Percentiles rank a stretch among this genome's conserved stretches.
Conservation (phyloP, 257 asterid genomes). For the Datura wrightii region DNA sequence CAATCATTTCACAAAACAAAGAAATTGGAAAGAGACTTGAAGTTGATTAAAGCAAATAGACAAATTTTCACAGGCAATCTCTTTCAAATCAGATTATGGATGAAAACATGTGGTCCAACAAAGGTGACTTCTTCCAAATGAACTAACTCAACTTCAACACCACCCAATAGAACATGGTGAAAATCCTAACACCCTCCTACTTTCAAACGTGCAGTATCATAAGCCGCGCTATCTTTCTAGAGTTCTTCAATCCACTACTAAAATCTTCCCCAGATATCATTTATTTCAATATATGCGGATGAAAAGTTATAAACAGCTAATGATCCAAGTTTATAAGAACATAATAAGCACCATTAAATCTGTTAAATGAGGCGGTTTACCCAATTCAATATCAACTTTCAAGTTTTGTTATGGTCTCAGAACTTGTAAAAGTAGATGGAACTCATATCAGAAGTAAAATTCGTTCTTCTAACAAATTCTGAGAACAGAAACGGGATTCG, state of each 20-base stretch:
- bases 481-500: constrained; percentile 51
- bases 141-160: too few species aligned
- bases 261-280: background rate
- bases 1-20: too few species aligned
- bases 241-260: background rate
- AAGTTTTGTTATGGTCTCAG: background rate
- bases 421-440: background rate
- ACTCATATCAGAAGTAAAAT: background rate
- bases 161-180: background rate
- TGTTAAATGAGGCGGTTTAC: background rate
- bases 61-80: too few species aligned
- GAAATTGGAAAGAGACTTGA: too few species aligned
- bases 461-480: background rate
- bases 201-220: background rate
- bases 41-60: too few species aligned
- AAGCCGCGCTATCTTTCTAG: background rate
- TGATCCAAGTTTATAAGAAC: background rate
- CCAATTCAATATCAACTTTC: background rate
- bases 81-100: too few species aligned
- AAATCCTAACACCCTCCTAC: background rate
- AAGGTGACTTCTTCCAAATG: too few species aligned
- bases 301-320: background rate
- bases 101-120: too few species aligned
- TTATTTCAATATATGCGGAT: background rate
- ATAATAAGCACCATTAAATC: background rate